phyloP scores from a whole-genome alignment of 2,329 filamentous ascomycete genomes.

The Alternaria solani region DNA sequence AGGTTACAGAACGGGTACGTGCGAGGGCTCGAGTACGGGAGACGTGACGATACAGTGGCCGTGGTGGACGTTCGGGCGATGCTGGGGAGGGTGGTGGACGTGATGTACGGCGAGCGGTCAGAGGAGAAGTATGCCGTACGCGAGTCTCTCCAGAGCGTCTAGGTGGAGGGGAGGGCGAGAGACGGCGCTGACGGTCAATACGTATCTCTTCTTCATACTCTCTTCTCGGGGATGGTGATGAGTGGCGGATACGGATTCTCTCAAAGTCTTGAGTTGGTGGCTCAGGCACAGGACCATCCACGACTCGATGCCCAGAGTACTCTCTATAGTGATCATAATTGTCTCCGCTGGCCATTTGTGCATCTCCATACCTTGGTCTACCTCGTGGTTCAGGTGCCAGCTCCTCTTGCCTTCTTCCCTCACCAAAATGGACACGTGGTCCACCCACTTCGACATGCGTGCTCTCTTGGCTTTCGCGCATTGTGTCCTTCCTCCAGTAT shows the following conservation, averaged over 20 bases:
- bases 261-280: conserved; percentile 29
- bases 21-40: conserved; percentile 14
- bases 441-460: conserved; percentile 42
- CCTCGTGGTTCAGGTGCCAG: conserved; percentile 2
- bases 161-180: conserved; percentile 23
- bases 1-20: conserved; percentile 16
- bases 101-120: conserved; percentile 7
- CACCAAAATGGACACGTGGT: conserved; percentile 40
- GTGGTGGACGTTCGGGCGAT: conserved; percentile 9
- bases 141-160: conserved; percentile 21
- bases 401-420: conserved; percentile 16
- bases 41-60: conserved; percentile 25
- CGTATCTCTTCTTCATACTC: conserved; percentile 29
- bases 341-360: conserved; percentile 9
- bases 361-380: conserved; percentile 11
- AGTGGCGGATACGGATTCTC: conserved; percentile 26
- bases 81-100: conserved; percentile 12
- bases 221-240: conserved; percentile 18
- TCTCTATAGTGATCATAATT: conserved; percentile 24
- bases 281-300: conserved; percentile 18
- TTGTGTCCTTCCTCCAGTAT: conserved; percentile 20
- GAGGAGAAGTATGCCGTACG: conserved; percentile 24
- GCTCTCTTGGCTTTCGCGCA: conserved; percentile 38
- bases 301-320: conserved; percentile 22
- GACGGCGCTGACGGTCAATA: conserved; percentile 25